These are phyloP conservation scores for Cylindrotheca closterium DNA, from an alignment of 108 stramenopile species.

Conservation along the genomic window DNA sequence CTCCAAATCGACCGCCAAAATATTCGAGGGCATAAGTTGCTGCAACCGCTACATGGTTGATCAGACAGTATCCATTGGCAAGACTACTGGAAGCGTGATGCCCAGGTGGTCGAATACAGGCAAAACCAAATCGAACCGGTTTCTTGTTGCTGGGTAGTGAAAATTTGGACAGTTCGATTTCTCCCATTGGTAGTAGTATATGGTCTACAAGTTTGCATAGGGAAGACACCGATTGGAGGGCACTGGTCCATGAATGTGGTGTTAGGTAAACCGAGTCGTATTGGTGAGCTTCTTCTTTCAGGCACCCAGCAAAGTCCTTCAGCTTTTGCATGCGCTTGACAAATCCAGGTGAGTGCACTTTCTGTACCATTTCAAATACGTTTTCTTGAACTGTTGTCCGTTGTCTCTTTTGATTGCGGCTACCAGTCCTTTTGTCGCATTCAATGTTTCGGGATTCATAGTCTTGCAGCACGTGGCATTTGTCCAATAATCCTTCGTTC, in stretches of 20 bases:
- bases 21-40: slow-evolving; percentile 59
- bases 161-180: no score
- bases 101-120: slow-evolving; percentile 78
- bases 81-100: slow-evolving; percentile 76
- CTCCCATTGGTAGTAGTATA: slow-evolving; percentile 26
- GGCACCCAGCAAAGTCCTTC: neutral
- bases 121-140: neutral
- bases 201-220: slow-evolving; percentile 41
- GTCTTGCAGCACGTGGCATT: neutral
- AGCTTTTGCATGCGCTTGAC: neutral
- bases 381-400: no score
- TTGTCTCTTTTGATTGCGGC: no score
- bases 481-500: neutral
- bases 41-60: slow-evolving; percentile 87
- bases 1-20: slow-evolving; percentile 17
- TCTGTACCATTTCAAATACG: neutral
- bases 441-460: neutral
- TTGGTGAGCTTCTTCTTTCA: slow-evolving; percentile 43
- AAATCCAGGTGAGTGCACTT: neutral
- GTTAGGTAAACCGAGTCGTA: slow-evolving; percentile 61
- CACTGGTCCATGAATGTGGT: slow-evolving; percentile 34
- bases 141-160: no score
- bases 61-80: slow-evolving; percentile 82
- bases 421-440: neutral
- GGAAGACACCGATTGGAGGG: slow-evolving; percentile 46